These are phyloP conservation scores for Neurospora sp. DNA, from an alignment of 495 filamentous ascomycete species.

Conservation along the genomic window DNA sequence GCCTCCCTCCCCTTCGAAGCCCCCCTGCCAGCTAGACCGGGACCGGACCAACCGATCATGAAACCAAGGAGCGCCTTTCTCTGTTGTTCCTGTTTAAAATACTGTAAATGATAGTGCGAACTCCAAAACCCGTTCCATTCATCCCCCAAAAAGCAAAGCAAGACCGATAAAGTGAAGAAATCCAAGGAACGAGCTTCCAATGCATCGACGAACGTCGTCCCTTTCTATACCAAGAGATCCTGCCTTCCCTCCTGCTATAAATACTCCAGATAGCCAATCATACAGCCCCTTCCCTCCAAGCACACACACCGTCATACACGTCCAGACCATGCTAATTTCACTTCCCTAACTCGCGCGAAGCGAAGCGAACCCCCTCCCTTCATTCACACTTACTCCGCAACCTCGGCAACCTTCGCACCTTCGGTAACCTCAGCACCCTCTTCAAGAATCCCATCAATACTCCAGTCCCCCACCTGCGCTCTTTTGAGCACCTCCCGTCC, in stretches of 20 bases:
- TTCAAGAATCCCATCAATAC: constrained; percentile 30
- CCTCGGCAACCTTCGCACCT: neutral
- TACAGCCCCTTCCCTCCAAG: neutral
- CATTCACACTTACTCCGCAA: neutral
- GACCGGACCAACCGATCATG: neutral
- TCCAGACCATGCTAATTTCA: neutral
- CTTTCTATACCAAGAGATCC: neutral
- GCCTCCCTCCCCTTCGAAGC: neutral
- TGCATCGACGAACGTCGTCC: neutral
- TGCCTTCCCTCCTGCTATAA: neutral
- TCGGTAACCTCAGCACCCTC: neutral
- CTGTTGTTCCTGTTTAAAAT: neutral
- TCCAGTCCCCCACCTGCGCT: constrained; percentile 53
- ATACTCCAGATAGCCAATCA: neutral
- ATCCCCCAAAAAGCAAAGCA: neutral
- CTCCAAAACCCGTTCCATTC: neutral
- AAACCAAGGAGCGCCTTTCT: too few species aligned
- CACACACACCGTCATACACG: neutral
- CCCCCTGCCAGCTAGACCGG: neutral
- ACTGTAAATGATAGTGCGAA: neutral
- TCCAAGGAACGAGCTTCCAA: neutral
- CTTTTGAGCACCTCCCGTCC: constrained; percentile 60
- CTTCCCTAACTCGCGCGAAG: too few species aligned
- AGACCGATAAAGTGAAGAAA: neutral
- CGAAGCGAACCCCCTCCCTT: too few species aligned